These are phyloP conservation scores for Globisporangium cederbergense DNA, from an alignment of 352 stramenopile genomes.

Conservation along the genomic window DNA sequence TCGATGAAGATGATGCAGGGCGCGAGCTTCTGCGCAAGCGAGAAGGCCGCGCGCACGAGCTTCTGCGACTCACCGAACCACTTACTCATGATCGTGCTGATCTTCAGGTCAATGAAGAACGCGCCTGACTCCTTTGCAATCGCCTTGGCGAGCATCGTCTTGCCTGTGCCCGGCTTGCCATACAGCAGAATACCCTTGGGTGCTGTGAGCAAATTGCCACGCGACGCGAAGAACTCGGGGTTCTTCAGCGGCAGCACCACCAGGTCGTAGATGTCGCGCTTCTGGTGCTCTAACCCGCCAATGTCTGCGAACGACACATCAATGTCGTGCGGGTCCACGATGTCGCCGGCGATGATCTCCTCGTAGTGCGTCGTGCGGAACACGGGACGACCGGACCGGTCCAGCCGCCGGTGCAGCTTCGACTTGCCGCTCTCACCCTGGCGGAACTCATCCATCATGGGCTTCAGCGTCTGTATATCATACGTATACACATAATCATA, in stretches of 20 bases:
- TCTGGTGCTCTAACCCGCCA: conserved; percentile 94
- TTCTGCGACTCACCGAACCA: conserved; percentile 93
- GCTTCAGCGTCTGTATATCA: conserved; percentile 53
- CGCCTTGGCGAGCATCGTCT: conserved; percentile 93
- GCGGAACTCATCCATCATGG: conserved; percentile 80
- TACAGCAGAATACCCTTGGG: conserved; percentile 88
- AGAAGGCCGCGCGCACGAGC: conserved; percentile 92
- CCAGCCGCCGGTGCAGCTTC: conserved; percentile 72
- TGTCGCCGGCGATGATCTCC: conserved; percentile 91
- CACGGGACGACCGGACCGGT: conserved; percentile 52
- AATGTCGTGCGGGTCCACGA: conserved; percentile 93
- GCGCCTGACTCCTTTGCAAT: conserved; percentile 93
- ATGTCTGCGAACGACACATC: conserved; percentile 93
- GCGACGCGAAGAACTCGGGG: conserved; percentile 90
- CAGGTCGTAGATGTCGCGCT: conserved; percentile 95
- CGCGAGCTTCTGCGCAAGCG: conserved; percentile 92
- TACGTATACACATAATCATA: not conserved
- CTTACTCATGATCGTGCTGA: conserved; percentile 90
- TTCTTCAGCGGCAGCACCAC: conserved; percentile 91
- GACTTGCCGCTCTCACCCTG: conserved; percentile 55
- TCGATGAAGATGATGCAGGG: conserved; percentile 99
- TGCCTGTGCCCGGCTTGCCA: conserved; percentile 80
- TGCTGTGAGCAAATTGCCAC: conserved; percentile 82
- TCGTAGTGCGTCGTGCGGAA: conserved; percentile 88
- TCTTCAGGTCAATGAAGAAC: conserved; percentile 89